Conservation (phyloP, 805 yeast genomes). For the Soucietia sequanensis region DNA sequence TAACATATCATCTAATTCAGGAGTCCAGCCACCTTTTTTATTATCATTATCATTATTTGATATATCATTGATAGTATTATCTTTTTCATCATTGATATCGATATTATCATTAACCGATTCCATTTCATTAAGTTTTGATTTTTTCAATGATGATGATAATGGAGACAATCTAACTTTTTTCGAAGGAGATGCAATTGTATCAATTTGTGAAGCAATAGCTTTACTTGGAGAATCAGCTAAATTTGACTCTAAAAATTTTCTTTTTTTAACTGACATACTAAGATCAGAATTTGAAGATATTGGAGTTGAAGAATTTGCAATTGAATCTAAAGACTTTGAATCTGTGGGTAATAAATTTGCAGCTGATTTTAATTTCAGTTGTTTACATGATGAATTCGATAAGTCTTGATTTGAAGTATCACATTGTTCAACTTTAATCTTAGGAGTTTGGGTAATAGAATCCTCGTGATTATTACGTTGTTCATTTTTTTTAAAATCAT, state of each 20-base stretch:
- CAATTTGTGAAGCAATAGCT: slow-evolving; percentile 36
- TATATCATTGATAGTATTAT: background rate
- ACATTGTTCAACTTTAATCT: no score
- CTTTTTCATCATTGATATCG: background rate
- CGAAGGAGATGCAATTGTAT: slow-evolving; percentile 26
- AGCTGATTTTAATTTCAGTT: slow-evolving; percentile 7
- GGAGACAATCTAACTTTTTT: slow-evolving; percentile 2
- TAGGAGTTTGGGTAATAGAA: no score
- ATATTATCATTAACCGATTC: no score
- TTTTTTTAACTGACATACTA: slow-evolving; percentile 1
- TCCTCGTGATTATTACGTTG: no score
- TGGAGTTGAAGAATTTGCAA: background rate
- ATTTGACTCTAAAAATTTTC: background rate
- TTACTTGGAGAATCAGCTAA: slow-evolving; percentile 32
- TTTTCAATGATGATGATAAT: background rate
- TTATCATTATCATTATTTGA: background rate
- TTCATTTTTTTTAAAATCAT: no score
- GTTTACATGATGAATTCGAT: background rate
- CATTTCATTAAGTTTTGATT: no score
- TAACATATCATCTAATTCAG: slow-evolving; percentile 34
- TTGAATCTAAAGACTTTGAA: no score
- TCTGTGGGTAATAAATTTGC: slow-evolving; percentile 7
- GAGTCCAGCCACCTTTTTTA: slow-evolving; percentile 26
- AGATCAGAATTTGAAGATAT: slow-evolving; percentile 1
- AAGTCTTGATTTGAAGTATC: no score